Percentiles rank a stretch among this genome's conserved stretches.
Conservation (phyloP, 2,329 filamentous ascomycete genomes). For the Trichoderma hamatum region DNA sequence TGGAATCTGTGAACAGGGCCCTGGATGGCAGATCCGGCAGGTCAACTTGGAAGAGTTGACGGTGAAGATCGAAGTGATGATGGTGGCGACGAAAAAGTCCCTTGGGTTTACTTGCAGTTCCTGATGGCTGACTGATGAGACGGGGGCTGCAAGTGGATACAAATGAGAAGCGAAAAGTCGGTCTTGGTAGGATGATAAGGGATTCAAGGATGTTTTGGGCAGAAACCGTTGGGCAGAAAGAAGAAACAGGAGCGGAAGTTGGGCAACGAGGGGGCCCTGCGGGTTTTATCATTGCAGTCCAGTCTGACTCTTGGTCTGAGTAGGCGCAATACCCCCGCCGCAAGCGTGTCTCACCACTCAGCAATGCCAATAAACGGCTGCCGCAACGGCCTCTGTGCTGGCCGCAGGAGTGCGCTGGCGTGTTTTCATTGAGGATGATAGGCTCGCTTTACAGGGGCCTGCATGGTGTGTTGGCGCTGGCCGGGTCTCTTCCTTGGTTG, state of each 20-base stretch:
- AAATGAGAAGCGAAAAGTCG: slow-evolving; percentile 33
- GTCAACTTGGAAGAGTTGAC: slow-evolving; percentile 35
- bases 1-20: slow-evolving; percentile 35
- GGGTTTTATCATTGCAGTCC: slow-evolving; percentile 52
- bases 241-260: slow-evolving; percentile 38
- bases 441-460: slow-evolving; percentile 43
- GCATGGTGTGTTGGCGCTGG: slow-evolving; percentile 37
- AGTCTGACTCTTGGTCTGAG: slow-evolving; percentile 35
- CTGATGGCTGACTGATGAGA: slow-evolving; percentile 26
- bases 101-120: slow-evolving; percentile 27
- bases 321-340: slow-evolving; percentile 34
- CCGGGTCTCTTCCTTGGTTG: slow-evolving; percentile 46
- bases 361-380: slow-evolving; percentile 28
- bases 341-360: slow-evolving; percentile 30
- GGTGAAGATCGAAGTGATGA: slow-evolving; percentile 29
- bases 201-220: slow-evolving; percentile 41
- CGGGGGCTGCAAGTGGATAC: slow-evolving; percentile 30
- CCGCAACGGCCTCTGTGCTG: slow-evolving; percentile 47
- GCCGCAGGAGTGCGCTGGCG: slow-evolving; percentile 54
- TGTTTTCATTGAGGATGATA: slow-evolving; percentile 45
- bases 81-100: slow-evolving; percentile 32
- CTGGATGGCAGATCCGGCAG: slow-evolving; percentile 33
- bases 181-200: slow-evolving; percentile 26
- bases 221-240: slow-evolving; percentile 46
- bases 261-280: slow-evolving; percentile 50